Conservation (phyloP, 768 basidiomycete species). For the Daedalea quercina region DNA sequence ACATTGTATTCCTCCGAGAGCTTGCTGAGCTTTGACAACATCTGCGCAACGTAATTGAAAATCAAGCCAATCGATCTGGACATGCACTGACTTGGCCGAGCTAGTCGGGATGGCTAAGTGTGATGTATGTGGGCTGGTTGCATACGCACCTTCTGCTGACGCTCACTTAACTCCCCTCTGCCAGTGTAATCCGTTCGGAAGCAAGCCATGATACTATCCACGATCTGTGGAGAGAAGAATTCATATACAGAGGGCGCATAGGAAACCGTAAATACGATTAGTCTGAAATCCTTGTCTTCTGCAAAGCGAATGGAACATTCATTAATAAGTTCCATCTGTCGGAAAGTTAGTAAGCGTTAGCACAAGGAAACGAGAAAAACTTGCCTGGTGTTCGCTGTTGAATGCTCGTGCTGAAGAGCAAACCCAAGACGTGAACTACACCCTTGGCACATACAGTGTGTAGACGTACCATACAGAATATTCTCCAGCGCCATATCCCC, state of each 20-base stretch:
- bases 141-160: constrained; percentile 73
- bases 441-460: not conserved
- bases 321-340: constrained; percentile 85
- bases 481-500: constrained; percentile 83
- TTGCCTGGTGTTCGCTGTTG: constrained; percentile 88
- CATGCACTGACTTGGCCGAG: constrained; percentile 65
- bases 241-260: not conserved
- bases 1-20: constrained; percentile 91
- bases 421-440: constrained; percentile 3
- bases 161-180: constrained; percentile 88
- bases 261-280: constrained; percentile 40
- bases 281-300: constrained; percentile 79
- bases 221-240: constrained; percentile 48
- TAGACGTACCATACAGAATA: constrained; percentile 69
- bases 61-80: not conserved
- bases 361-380: not conserved
- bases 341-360: constrained; percentile 2
- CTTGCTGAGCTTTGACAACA: constrained; percentile 88
- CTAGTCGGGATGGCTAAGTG: constrained; percentile 28
- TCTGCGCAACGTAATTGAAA: constrained; percentile 31
- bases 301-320: constrained; percentile 85
- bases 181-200: constrained; percentile 94
- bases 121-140: not conserved
- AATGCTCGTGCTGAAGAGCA: constrained; percentile 65
- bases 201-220: constrained; percentile 96